Base-by-base conservation (phyloP, 495 filamentous ascomycete species). In the Usnea hakonensis region DNA sequence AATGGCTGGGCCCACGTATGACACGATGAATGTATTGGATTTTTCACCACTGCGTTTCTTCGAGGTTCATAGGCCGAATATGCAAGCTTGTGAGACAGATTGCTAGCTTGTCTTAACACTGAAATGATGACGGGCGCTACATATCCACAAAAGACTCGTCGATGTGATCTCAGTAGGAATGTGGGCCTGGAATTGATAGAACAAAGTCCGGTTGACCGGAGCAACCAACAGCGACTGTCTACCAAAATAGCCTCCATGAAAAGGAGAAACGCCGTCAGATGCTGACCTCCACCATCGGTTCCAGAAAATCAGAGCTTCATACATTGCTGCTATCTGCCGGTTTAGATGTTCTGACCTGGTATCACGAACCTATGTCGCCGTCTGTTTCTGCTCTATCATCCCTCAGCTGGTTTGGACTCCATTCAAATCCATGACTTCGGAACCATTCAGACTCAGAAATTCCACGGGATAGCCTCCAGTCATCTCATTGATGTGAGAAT, bases 1-100 rank as follows among this genome's bases (percentile, higher is more conserved):
- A 88, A 87, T 71, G 90, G 90, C 21, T 94, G 89, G 89, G 80
- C 78, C 58, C 90, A 92, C 80, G 76, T 91, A 52, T 90, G 72
- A 70, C 33, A n/a, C 16, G 35, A 56, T 41, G 44, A 16, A 41
- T 7, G 5, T 5, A 14, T 9, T 13, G 6, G 21, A 13, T 6
- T 32, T 4, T 17, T n/a, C 35, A 5, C 35, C 35, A 5, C 35
- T 11, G 6, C 35, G 6, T 11, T 11, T 11, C 35, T 36, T 36
- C 35, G 11, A 5, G 6, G 35, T 6, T 26, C 2, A 1, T 30
- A 28, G 11, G 30, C 23, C 13, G 17, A 14, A 16, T 17, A 3
- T 13, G 46, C 46, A 28, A 28, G 16, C 46, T 26, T 23, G 21
- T 46, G 43, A 46, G 14, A 46, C 43, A 46, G 19, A 5, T 43